Base-by-base conservation (phyloP, 208 protist genomes). In the Porcisia hertigi region DNA sequence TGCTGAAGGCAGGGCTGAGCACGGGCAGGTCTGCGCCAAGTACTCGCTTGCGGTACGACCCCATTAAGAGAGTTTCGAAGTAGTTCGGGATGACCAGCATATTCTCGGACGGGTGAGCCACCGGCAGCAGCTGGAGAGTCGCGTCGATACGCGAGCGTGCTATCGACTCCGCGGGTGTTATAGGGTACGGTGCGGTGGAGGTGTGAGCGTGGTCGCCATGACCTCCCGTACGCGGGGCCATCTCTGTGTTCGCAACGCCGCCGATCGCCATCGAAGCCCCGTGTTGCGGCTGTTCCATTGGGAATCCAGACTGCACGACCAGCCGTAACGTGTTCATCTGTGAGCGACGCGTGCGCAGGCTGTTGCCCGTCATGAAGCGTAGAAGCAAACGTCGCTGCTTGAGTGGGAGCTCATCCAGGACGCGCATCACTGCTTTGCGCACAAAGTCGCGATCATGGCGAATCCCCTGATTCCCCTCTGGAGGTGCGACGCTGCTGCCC, bases 311-410 rank as follows among this genome's bases (percentile, higher is more conserved):
- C 66, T 77, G 72, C 54, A 82, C 36, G 41, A 70, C 74, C 11
- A 76, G 0, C 53, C 43, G 43, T 20, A 75, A 43, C 43, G 62
- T 30, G 23, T 83, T 72, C 30, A 54, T 23, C 47, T 73, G 49
- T 8, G 69, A 34, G 23, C 71, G 36, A 14, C 55, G 47, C 39
- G 63, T 64, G 60, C 52, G 73, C 66, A 82, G 67, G n/a, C 58
- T 74, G 49, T 83, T 65, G 1, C 88, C 88, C 0, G 84, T 92
- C 45, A 90, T 84, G 75, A 92, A 87, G 30, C 82, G 77, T 64
- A 92, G 73, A 54, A 92, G 63, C 34, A 79, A 25, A 14, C 81
- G 84, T 67, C 82, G 84, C 69, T 88, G 81, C 16, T 58, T 47
- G 3, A 81, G 23, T 34, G 72, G 78, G 76, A 90, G 82, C 36